Evolutionary conservation across 192 early-diverging fungal genomes (phyloP).

Genomic region (Phycomyces nitens): DNA sequence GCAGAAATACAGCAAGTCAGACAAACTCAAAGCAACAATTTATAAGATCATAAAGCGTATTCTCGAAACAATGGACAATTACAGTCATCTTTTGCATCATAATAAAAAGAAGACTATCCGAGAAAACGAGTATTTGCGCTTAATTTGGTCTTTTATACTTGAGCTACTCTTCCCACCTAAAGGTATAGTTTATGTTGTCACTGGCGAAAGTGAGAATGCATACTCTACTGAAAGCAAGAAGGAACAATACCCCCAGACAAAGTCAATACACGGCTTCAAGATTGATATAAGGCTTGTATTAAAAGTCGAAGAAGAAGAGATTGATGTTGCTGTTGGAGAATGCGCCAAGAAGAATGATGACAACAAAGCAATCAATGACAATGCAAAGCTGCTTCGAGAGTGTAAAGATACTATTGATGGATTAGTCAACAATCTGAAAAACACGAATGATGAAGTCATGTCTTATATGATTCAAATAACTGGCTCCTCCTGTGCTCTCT

Average conservation of each 20-base stretch:
- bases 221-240: constrained; percentile 11
- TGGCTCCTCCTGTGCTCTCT: constrained; percentile 9
- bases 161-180: constrained; percentile 5
- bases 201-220: constrained; percentile 5
- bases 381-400: constrained; percentile 12
- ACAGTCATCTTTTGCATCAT: constrained; percentile 7
- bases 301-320: constrained; percentile 3
- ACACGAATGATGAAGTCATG: constrained; percentile 7
- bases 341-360: constrained; percentile 10
- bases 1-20: constrained; percentile 6
- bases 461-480: constrained; percentile 10
- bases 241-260: constrained; percentile 9
- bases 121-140: constrained; percentile 4
- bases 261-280: constrained; percentile 9
- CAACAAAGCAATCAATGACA: constrained; percentile 11
- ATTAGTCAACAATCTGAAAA: constrained; percentile 11
- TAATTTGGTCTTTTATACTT: constrained; percentile 6
- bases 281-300: constrained; percentile 13
- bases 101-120: constrained; percentile 10
- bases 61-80: constrained; percentile 4
- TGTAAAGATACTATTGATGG: constrained; percentile 9
- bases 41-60: constrained; percentile 10
- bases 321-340: constrained; percentile 11
- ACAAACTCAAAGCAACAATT: constrained; percentile 9
- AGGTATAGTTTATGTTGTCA: constrained; percentile 8